Evolutionary conservation across 352 stramenopile species (phyloP).

Genomic region (Phytophthora podocarpi): DNA sequence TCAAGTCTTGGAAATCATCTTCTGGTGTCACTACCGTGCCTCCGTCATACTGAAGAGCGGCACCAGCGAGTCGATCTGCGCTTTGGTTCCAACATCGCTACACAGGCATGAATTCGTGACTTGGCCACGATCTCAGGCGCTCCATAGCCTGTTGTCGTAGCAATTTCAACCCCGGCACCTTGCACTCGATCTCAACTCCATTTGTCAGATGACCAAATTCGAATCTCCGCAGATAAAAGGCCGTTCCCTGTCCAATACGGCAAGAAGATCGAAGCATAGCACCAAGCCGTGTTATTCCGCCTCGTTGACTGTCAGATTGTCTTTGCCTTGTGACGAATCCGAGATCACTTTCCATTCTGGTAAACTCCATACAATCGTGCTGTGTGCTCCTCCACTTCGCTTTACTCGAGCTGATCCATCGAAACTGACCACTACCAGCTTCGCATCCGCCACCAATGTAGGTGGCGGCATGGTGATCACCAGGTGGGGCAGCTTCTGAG

Average conservation of each 20-base stretch:
- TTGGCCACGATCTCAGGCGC: too few species aligned
- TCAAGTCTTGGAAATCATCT: neutral
- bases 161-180: neutral
- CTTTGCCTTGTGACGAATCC: neutral
- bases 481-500: neutral
- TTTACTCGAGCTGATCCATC: neutral
- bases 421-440: neutral
- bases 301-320: neutral
- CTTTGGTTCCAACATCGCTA: neutral
- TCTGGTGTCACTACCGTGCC: neutral
- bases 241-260: neutral
- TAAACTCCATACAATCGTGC: neutral
- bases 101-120: neutral
- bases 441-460: neutral
- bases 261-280: neutral
- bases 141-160: too few species aligned
- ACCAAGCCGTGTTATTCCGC: neutral
- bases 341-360: neutral
- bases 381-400: neutral
- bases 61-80: neutral
- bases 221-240: neutral
- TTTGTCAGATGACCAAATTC: slow-evolving; percentile 1
- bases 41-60: neutral
- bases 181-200: slow-evolving; percentile 1
- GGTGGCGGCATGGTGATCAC: neutral